These are phyloP conservation scores for Naganishia sp. DNA, from an alignment of 1,284 basidiomycete species.

Conservation along the genomic window DNA sequence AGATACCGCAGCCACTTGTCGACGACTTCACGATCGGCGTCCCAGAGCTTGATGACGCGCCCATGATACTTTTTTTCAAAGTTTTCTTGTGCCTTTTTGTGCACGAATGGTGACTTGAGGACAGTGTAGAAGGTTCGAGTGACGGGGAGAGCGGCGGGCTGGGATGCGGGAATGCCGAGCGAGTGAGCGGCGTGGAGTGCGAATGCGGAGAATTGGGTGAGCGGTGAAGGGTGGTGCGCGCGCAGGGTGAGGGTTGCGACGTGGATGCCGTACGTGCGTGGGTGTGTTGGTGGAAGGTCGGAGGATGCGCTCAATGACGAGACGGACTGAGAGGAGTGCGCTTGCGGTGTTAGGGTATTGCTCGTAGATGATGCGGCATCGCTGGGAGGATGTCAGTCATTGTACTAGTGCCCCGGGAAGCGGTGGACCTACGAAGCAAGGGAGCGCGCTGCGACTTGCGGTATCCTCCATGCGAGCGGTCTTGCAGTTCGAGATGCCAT, in stretches of 20 bases:
- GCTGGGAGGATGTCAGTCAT: background rate
- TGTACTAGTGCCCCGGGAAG: background rate
- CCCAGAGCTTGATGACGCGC: slow-evolving; percentile 85
- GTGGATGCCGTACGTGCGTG: slow-evolving; percentile 30
- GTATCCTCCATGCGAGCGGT: slow-evolving; percentile 12
- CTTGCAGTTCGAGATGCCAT: background rate
- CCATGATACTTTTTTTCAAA: slow-evolving; percentile 84
- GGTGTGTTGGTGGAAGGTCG: slow-evolving; percentile 26
- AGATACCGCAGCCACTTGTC: slow-evolving; percentile 82
- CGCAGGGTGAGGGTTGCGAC: slow-evolving; percentile 83
- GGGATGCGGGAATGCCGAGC: slow-evolving; percentile 78
- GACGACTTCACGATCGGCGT: slow-evolving; percentile 77
- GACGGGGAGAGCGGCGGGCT: slow-evolving; percentile 70
- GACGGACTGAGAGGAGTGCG: background rate
- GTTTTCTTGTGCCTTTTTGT: slow-evolving; percentile 96
- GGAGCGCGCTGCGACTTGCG: slow-evolving; percentile 3
- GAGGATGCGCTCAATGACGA: background rate
- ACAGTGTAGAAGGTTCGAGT: slow-evolving; percentile 85
- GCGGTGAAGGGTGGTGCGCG: slow-evolving; percentile 66
- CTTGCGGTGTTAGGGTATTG: background rate
- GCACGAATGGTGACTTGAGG: slow-evolving; percentile 78
- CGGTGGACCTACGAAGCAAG: slow-evolving; percentile 3
- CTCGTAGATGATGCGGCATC: background rate
- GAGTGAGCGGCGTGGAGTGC: slow-evolving; percentile 78
- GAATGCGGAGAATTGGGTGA: slow-evolving; percentile 83